Evolutionary conservation across 768 basidiomycete genomes (phyloP).

Genomic region (Amanita rimosa): DNA sequence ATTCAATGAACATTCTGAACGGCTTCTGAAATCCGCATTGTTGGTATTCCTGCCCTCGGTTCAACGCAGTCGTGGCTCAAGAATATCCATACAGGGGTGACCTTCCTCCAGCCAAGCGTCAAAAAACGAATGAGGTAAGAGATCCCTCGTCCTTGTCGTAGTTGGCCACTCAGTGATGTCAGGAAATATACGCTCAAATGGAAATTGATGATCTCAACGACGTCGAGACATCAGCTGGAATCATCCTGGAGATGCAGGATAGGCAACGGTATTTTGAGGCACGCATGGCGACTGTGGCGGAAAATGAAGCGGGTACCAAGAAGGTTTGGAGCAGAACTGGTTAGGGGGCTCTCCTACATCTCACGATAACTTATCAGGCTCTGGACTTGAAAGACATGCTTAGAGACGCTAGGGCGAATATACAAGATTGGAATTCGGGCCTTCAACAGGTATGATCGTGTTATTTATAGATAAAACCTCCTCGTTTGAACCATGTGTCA

Average conservation of each 20-base stretch:
- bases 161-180: slow-evolving; percentile 5
- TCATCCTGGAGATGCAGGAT: slow-evolving; percentile 81
- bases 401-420: slow-evolving; percentile 30
- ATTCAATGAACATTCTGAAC: slow-evolving; percentile 95
- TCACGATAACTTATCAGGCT: slow-evolving; percentile 18
- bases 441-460: slow-evolving; percentile 39
- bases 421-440: slow-evolving; percentile 45
- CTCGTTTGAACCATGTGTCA: slow-evolving; percentile 14
- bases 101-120: slow-evolving; percentile 46
- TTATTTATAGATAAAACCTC: background rate
- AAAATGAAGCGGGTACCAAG: slow-evolving; percentile 17
- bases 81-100: slow-evolving; percentile 33
- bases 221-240: slow-evolving; percentile 50
- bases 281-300: slow-evolving; percentile 25
- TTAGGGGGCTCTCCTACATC: background rate
- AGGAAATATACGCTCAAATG: slow-evolving; percentile 43
- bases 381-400: slow-evolving; percentile 38
- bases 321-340: slow-evolving; percentile 13
- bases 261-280: slow-evolving; percentile 77
- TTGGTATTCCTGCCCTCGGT: slow-evolving; percentile 16
- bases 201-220: slow-evolving; percentile 82
- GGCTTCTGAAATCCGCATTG: slow-evolving; percentile 75
- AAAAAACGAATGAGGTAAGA: slow-evolving; percentile 37
- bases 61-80: slow-evolving; percentile 1
- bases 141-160: background rate